A percentile compares a stretch with the other conserved stretches of the same genome.
phyloP scores from a whole-genome alignment of 495 filamentous ascomycete species.

The Achaetomiella virescens region DNA sequence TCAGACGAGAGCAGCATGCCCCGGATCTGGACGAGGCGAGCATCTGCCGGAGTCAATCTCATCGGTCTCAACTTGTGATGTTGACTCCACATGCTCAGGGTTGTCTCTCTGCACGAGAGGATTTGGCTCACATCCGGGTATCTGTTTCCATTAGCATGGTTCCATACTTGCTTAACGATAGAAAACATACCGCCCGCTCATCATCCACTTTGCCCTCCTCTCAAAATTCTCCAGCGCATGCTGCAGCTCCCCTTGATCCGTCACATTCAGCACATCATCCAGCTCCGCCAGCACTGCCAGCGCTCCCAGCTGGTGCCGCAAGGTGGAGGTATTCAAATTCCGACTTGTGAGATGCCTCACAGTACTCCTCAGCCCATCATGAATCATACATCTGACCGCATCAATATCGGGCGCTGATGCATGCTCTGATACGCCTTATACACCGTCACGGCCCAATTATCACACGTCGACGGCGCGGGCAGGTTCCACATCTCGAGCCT shows the following conservation, averaged over 20 bases:
- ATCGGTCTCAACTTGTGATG: conserved; percentile 56
- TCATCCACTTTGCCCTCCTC: conserved; percentile 67
- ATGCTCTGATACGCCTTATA: conserved; percentile 77
- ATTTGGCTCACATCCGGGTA: conserved; percentile 77
- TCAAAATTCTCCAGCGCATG: conserved; percentile 57
- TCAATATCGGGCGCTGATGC: conserved; percentile 56
- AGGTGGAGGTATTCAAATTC: conserved; percentile 51
- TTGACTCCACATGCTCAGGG: conserved; percentile 73
- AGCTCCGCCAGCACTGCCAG: conserved; percentile 76
- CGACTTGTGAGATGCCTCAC: conserved; percentile 52
- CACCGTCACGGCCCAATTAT: conserved; percentile 58
- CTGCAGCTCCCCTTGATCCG: conserved; percentile 53
- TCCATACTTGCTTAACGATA: background rate
- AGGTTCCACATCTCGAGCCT: conserved; percentile 93
- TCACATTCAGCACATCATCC: conserved; percentile 63
- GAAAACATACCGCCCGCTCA: conserved; percentile 58
- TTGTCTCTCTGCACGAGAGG: conserved; percentile 70
- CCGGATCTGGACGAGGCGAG: conserved; percentile 66
- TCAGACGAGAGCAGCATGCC: conserved; percentile 65
- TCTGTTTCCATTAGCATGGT: conserved; percentile 40
- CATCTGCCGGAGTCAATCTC: conserved; percentile 51
- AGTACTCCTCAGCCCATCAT: conserved; percentile 57
- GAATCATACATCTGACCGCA: conserved; percentile 47
- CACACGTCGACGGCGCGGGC: conserved; percentile 56
- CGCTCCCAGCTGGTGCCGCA: conserved; percentile 60